Base-by-base conservation (phyloP, 192 early-diverging fungal genomes). In the Coemansia sp. region DNA sequence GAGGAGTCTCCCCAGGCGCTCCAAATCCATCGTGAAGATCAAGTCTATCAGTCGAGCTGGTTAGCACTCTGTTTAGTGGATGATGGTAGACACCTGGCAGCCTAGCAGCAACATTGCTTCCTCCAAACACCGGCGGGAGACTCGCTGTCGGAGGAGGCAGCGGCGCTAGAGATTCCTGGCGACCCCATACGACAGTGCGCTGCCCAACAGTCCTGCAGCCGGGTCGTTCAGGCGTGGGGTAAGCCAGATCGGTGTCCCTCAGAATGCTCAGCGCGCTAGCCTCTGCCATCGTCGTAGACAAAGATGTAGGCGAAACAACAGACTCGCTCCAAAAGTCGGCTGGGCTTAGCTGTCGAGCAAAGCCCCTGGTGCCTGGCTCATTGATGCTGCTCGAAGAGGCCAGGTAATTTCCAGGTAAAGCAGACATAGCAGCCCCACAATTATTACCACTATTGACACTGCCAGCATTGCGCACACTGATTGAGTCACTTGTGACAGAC, bases 241-340 rank as follows among this genome's bases (percentile, higher is more conserved):
- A 77, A 2, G 74, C 74, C 4, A 77, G 63, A 29, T 77, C 74
- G 0, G 74, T 77, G 33, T 70, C 74, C 36, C 70, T 77, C 14
- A 77, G 49, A 23, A 77, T 77, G 50, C 74, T 77, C 41, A 77
- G 46, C 13, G 74, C 74, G 34, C 74, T 77, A 17, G 74, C 62
- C 34, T 77, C 74, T 0, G 74, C 74, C 4, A 59, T 70, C 1
- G 63, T 65, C 8, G 74, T 65, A 4, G 74, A 61, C 37, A 52
- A 35, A 29, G 65, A 52, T 1, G 51, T 33, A 13, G 40, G 26
- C 4, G 56, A 58, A 10, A 46, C 35, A 38, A 58, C 22, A 22
- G 13, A 26, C 17, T 49, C 27, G 18, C 45, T 39, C 64, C 64
- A 67, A 19, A 60, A 32, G 11, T 57, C 38, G 29, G 41, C 17